Conservation (phyloP, 2,329 filamentous ascomycete genomes). For the Periconia macrospinosa region DNA sequence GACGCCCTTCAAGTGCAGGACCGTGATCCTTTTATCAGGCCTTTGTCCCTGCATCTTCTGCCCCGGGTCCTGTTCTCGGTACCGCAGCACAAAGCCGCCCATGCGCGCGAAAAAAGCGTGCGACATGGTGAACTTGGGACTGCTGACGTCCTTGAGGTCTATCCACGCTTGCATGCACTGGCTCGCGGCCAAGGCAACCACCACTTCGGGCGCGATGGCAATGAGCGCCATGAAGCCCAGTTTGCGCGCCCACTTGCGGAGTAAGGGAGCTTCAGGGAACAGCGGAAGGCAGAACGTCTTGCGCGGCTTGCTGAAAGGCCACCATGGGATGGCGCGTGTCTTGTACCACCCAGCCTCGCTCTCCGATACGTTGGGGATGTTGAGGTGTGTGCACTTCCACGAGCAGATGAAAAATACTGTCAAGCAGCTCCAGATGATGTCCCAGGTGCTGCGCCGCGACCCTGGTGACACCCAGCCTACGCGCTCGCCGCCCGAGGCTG, state of each 20-base stretch:
- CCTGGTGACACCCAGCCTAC: not conserved
- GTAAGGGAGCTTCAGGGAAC: not conserved
- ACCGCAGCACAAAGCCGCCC: not conserved
- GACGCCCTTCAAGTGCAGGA: not conserved
- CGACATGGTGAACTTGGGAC: not conserved
- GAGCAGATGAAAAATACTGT: not conserved
- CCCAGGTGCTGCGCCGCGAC: not conserved
- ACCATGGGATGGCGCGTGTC: not conserved
- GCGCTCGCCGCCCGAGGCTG: not conserved
- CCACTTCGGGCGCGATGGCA: not conserved
- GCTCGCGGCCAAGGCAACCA: not conserved
- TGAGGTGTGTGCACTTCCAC: not conserved
- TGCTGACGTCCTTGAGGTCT: not conserved
- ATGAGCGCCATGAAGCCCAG: not conserved
- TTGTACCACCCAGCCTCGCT: not conserved
- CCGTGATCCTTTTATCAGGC: too few relatives aligned
- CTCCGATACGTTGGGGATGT: not conserved
- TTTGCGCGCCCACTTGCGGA: not conserved
- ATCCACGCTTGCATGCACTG: not conserved
- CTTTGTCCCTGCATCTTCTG: not conserved
- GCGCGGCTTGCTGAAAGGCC: too few relatives aligned
- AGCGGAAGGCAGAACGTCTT: too few relatives aligned
- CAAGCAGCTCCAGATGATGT: not conserved
- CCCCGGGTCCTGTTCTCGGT: not conserved
- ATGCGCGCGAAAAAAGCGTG: not conserved